Base-by-base conservation (phyloP, 2,329 filamentous ascomycete genomes). In the Scortechinia acanthostroma region DNA sequence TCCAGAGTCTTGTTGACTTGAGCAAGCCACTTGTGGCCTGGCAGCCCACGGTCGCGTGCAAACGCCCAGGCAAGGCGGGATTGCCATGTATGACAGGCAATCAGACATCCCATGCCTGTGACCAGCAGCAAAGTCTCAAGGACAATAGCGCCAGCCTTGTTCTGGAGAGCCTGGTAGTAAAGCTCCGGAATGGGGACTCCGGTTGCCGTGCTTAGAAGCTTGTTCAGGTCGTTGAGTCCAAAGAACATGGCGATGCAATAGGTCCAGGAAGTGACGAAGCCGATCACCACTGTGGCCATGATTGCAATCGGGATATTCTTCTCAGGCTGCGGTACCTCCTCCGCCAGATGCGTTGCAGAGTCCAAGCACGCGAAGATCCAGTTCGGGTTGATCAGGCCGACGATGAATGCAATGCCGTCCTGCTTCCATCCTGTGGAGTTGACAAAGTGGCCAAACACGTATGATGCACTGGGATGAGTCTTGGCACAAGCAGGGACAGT, bases 61-160 rank as follows among this genome's bases (percentile, higher is more conserved):
- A 76, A 75, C 16, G 68, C 70, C 71, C 71, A 76, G 47, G 66
- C 69, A 4, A 74, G 59, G 1, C 72, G 62, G 23, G 65, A 68
- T 51, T 74, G 69, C 65, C 70, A 74, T 3, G 71, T 74, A 46
- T 74, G 69, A 45, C 60, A 63, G 3, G 69, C 64, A 42, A 73
- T 62, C 44, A 68, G 54, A 49, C 69, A 72, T 15, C 69, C 68
- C 43, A 72, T 52, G 1, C 69, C 69, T 0, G 71, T 73, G 4
- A 63, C 63, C 20, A 74, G 59, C 49, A 75, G 63, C 43, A 74
- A 51, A 1, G 58, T 56, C 49, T 71, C 66, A 10, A 74, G 57
- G 1, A 66, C 63, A 46, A 72, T 68, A 2, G 70, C 70, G 13
- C 68, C 58, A 14, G 54, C 51, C 15, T 49, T 53, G n/a, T 52